These are phyloP conservation scores for Cryptosporidium viatorum DNA, from an alignment of 169 alveolate genomes.

Conservation along the genomic window DNA sequence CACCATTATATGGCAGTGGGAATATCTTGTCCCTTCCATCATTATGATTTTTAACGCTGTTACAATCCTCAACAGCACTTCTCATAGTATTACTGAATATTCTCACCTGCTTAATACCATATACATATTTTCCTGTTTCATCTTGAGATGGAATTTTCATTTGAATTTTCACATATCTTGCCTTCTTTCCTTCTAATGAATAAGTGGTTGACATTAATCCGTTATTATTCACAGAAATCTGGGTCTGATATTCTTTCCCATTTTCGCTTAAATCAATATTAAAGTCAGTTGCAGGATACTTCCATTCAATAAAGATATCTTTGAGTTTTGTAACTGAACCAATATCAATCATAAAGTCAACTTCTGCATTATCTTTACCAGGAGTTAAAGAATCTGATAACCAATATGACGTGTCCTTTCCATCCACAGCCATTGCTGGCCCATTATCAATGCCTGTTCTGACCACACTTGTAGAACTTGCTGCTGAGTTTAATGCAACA, in stretches of 20 bases:
- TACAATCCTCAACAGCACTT: constrained; percentile 64
- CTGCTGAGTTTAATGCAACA: constrained; percentile 72
- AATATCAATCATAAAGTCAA: constrained; percentile 26
- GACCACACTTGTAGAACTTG: constrained; percentile 43
- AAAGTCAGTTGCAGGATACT: constrained; percentile 63
- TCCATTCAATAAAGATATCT: constrained; percentile 69
- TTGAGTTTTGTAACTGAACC: constrained; percentile 49
- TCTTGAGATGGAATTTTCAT: constrained; percentile 20
- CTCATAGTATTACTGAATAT: constrained; percentile 68
- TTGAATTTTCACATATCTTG: constrained; percentile 48
- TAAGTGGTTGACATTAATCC: constrained; percentile 51
- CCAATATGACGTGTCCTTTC: constrained; percentile 67
- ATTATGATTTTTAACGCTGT: constrained; percentile 9
- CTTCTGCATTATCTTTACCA: constrained; percentile 13
- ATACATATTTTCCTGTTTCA: constrained; percentile 22
- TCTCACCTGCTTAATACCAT: constrained; percentile 68
- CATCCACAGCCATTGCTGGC: constrained; percentile 74
- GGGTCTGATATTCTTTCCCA: constrained; percentile 32
- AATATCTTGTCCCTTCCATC: constrained; percentile 72
- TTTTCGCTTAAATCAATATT: constrained; percentile 41
- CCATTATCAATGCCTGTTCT: constrained; percentile 41
- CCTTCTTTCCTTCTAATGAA: constrained; percentile 65
- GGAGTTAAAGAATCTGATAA: constrained; percentile 18
- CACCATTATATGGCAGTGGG: constrained; percentile 65
- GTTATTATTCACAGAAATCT: constrained; percentile 19